Evolutionary conservation across 768 basidiomycete genomes (phyloP).

Genomic region (Serendipita sp.): DNA sequence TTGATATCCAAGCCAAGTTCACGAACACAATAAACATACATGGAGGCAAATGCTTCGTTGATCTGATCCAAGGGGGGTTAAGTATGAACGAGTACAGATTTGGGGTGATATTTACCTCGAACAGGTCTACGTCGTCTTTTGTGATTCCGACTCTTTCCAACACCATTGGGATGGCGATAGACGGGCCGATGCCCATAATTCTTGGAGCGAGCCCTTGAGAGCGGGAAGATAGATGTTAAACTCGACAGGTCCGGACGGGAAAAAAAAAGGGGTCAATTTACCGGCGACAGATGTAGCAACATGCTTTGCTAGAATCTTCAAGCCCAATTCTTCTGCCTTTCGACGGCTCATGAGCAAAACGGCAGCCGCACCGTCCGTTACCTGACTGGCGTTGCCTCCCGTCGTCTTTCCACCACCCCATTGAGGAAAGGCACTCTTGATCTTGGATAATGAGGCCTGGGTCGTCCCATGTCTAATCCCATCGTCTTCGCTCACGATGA

Average conservation of each 20-base stretch:
- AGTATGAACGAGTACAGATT: not conserved
- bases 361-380: slow-evolving; percentile 67
- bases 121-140: slow-evolving; percentile 58
- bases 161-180: slow-evolving; percentile 65
- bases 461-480: slow-evolving; percentile 66
- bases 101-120: slow-evolving; percentile 34
- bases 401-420: slow-evolving; percentile 63
- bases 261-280: slow-evolving; percentile 15
- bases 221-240: not conserved
- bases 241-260: not conserved
- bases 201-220: slow-evolving; percentile 50
- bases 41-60: slow-evolving; percentile 84
- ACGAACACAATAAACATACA: slow-evolving; percentile 59
- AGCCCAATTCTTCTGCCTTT: slow-evolving; percentile 60
- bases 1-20: slow-evolving; percentile 42
- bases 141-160: slow-evolving; percentile 51
- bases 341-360: slow-evolving; percentile 64
- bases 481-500: slow-evolving; percentile 55
- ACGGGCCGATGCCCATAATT: slow-evolving; percentile 80
- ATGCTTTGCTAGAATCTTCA: slow-evolving; percentile 63
- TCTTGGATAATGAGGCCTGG: slow-evolving; percentile 42
- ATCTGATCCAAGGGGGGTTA: slow-evolving; percentile 31
- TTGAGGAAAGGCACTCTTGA: slow-evolving; percentile 65
- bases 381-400: slow-evolving; percentile 72
- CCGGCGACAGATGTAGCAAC: slow-evolving; percentile 57